Conservation (phyloP, 257 asterid species). For the Solanum lycopersicoides region DNA sequence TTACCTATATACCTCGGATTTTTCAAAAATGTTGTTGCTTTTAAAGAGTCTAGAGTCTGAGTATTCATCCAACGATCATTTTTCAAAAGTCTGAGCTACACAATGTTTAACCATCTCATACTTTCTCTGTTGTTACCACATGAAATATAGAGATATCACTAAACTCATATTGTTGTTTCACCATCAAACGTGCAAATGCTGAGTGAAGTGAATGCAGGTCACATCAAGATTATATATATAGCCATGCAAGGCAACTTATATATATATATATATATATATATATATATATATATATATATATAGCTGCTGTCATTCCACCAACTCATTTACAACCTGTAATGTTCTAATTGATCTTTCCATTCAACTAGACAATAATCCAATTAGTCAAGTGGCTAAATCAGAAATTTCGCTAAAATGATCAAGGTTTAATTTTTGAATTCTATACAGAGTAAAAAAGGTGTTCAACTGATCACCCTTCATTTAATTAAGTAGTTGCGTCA, state of each 20-base stretch:
- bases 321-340: background rate
- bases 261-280: background rate
- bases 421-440: background rate
- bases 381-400: background rate
- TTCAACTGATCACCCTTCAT: background rate
- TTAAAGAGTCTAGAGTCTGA: background rate
- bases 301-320: background rate
- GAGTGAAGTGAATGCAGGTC: background rate
- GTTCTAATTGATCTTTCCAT: background rate
- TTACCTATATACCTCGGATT: background rate
- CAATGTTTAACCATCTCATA: background rate
- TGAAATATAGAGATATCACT: background rate
- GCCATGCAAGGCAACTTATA: background rate
- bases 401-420: background rate
- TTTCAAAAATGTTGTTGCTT: background rate
- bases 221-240: background rate
- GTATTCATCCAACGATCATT: background rate
- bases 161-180: background rate
- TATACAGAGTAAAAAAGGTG: background rate
- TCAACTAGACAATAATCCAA: background rate
- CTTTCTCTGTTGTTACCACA: background rate
- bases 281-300: background rate
- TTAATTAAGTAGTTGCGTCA: background rate
- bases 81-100: background rate
- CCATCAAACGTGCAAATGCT: background rate